Base-by-base conservation (phyloP, 768 basidiomycete genomes). In the Tephrocybe sp. region DNA sequence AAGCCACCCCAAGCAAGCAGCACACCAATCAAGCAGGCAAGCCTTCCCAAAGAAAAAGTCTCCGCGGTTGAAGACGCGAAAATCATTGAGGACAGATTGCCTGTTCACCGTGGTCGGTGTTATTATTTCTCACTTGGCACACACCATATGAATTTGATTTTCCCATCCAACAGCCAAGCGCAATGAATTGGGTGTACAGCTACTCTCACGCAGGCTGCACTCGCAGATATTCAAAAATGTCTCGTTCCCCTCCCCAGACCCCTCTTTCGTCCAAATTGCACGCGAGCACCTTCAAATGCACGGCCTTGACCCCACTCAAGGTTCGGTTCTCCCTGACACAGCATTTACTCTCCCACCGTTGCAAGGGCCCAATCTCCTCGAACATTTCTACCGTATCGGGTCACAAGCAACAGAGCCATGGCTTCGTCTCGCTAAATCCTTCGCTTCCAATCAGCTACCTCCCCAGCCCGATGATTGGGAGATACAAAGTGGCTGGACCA, bases 171-270 rank as follows among this genome's bases (percentile, higher is more conserved):
- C 50, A 84, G 84, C 76, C 53, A 82, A 84, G 64, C 79, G 92
- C 48, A 98, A 97, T 63, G 82, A 87, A 53, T 75, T 93, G 36
- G 95, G 95, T n/a, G 94, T 98, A 6, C 95, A 98, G 63, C 82
- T 97, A 49, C 82, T 98, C 47, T 89, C 93, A 13, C 79, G 82
- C 8, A 72, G 73, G n/a, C 69, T 97, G 6, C 93, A 94, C 65
- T 64, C 72, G 4, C 95, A 97, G 62, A 79, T 96, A 51, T 97
- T 98, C 68, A 80, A 76, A 51, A 79, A 85, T 60, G 69, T 75
- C 41, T 72, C 80, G 6, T 85, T 89, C 49, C 85, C 84, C 2
- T 53, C 77, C 1, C 86, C 92, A 13, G 72, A 82, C 0, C 54
- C 71, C 10, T 62, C 79, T 1, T 86, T 82, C 60, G 72, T 92